Base-by-base conservation (phyloP, 2,329 filamentous ascomycete genomes). In the Claviceps quebecensis region DNA sequence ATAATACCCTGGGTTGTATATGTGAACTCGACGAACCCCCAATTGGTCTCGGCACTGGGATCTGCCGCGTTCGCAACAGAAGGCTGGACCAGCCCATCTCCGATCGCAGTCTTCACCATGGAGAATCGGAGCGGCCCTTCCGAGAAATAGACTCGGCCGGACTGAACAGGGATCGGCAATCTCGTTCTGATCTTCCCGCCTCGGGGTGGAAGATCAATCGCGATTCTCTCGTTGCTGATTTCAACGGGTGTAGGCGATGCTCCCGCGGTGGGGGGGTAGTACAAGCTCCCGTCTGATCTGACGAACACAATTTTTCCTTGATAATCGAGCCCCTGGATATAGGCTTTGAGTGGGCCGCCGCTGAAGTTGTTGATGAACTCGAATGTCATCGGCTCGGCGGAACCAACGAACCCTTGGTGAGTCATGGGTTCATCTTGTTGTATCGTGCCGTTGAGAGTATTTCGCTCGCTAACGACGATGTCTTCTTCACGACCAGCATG, bases 11-110 rank as follows among this genome's bases (percentile, higher is more conserved):
- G 56, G 0, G 57, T 46, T n/a, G 63, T 71, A 56, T 69, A 69
- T 2, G 72, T 72, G 29, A 77, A 61, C 56, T 77, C 74, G 17
- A 74, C 65, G 50, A 76, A 76, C 1, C 72, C 73, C 72, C 73
- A 76, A 58, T 70, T 69, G 39, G 72, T 58, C 2, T 60, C 64
- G 0, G 68, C 61, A 29, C 67, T 73, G 3, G 72, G 69, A 50
- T 76, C 73, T 3, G 55, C 49, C 0, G 69, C 60, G 58, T 72
- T 72, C 11, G 64, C 66, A 8, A 70, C 65, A 0, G 74, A 71
- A 0, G 75, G 75, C 56, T 76, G 69, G 13, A 78, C 74, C 1
- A 78, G 58, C 26, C 64, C 65, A 40, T 67, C 66, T 0, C 63
- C 62, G 1, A 7, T 47, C 2, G 56, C 57, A 13, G 55, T 60